Evolutionary conservation across 1,284 basidiomycete species (phyloP).

Genomic region (Microbotryomycetes sp.): DNA sequence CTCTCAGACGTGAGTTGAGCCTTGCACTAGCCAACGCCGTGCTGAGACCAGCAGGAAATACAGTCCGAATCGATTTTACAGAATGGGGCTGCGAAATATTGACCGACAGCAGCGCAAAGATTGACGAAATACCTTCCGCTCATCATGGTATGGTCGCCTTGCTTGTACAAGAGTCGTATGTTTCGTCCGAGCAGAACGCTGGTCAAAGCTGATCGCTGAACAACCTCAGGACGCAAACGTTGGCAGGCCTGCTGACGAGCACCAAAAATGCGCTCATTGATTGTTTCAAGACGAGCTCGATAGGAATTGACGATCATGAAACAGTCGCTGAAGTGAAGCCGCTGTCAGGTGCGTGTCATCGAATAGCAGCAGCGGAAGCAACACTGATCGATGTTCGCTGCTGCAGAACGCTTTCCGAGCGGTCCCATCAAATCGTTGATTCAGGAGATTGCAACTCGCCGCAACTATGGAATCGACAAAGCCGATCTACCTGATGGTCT

Average conservation of each 20-base stretch:
- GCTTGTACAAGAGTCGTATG: conserved; percentile 68
- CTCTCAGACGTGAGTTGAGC: conserved; percentile 62
- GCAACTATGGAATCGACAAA: conserved; percentile 23
- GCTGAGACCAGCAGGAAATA: background rate
- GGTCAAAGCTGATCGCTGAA: background rate
- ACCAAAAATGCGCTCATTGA: conserved; percentile 53
- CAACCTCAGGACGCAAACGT: conserved; percentile 56
- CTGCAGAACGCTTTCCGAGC: conserved; percentile 15
- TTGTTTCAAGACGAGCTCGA: background rate
- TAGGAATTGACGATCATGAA: conserved; percentile 10
- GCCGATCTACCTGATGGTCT: conserved; percentile 1
- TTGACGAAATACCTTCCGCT: conserved; percentile 56
- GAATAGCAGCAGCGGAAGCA: background rate
- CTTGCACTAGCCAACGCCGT: background rate
- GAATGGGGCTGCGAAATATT: background rate
- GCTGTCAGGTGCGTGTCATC: background rate
- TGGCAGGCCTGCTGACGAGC: conserved; percentile 54
- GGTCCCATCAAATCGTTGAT: background rate
- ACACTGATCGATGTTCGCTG: too few relatives aligned
- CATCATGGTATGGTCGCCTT: conserved; percentile 68
- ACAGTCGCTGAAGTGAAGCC: background rate
- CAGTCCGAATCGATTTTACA: background rate
- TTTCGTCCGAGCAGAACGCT: background rate
- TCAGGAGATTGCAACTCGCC: conserved; percentile 3
- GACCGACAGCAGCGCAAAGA: conserved; percentile 15